Evolutionary conservation across 805 yeast genomes (phyloP).

Genomic region (Lipomyces spencermartinsiae): DNA sequence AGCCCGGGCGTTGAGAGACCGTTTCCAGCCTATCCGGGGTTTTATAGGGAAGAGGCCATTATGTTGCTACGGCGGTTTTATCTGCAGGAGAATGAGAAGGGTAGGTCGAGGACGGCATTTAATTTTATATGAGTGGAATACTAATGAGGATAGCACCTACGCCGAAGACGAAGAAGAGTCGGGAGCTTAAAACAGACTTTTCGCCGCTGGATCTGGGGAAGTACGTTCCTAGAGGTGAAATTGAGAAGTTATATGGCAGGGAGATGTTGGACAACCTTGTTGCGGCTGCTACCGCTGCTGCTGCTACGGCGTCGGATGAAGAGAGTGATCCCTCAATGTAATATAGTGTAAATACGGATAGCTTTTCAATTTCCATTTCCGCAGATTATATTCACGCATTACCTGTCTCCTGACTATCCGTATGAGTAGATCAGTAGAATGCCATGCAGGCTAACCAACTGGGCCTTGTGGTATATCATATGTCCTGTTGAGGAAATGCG

Average conservation of each 20-base stretch:
- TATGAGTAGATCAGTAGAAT: no score
- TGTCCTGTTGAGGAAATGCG: no score
- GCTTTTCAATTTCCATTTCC: no score
- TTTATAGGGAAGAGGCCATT: conserved; percentile 81
- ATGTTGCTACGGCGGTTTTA: conserved; percentile 82
- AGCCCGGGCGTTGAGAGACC: conserved; percentile 29
- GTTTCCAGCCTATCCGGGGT: conserved; percentile 69
- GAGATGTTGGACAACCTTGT: conserved; percentile 19
- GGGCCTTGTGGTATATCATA: no score
- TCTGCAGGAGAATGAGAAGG: conserved; percentile 75
- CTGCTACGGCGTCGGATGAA: neutral
- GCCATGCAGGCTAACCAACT: no score
- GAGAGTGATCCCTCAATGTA: neutral
- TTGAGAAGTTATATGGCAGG: conserved; percentile 46
- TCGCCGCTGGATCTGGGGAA: conserved; percentile 30
- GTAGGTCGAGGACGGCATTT: conserved; percentile 9
- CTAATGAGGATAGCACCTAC: conserved; percentile 62
- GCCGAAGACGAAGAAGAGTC: conserved; percentile 71
- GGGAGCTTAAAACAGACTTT: conserved; percentile 57
- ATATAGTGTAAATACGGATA: neutral
- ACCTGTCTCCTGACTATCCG: no score
- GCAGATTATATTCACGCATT: neutral
- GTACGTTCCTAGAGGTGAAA: conserved; percentile 31
- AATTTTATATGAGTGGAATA: neutral
- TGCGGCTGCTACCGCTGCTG: neutral